A percentile compares a stretch with the other conserved stretches of the same genome.
Conservation (phyloP, 164 flowering plant species). For the Annona cherimola region DNA sequence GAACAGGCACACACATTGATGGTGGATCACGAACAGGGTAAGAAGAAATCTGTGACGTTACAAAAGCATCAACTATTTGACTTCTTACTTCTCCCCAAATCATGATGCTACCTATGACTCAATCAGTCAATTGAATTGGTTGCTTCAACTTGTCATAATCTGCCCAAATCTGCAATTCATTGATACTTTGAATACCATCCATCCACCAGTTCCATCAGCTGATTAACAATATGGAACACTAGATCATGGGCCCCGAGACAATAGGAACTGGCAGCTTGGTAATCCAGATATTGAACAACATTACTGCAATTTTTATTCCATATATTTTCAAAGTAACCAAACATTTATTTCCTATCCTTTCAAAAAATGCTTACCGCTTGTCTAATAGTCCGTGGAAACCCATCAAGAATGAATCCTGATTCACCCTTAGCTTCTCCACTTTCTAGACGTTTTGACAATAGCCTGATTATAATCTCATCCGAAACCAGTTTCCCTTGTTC, state of each 20-base stretch:
- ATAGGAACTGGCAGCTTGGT: background rate
- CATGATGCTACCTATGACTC: too few species aligned
- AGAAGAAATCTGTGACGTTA: background rate
- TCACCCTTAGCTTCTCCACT: constrained; percentile 73
- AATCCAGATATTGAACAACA: background rate
- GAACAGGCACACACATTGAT: background rate
- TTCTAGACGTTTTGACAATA: constrained; percentile 80
- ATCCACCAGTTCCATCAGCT: background rate
- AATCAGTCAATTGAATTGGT: too few species aligned
- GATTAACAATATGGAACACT: background rate
- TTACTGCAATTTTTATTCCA: background rate
- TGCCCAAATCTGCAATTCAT: too few species aligned
- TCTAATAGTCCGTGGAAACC: constrained; percentile 85
- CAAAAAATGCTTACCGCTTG: constrained; percentile 68
- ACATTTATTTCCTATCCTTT: constrained; percentile 5
- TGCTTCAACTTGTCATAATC: too few species aligned
- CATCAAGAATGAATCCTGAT: constrained; percentile 91
- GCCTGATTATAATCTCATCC: constrained; percentile 71
- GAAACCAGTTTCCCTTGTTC: constrained; percentile 85
- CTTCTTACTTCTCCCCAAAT: too few species aligned
- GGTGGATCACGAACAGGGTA: background rate
- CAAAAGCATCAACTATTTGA: too few species aligned
- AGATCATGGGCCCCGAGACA: background rate
- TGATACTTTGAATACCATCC: background rate
- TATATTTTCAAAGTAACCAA: background rate